phyloP scores from a whole-genome alignment of 257 asterid species.

The Schizonepeta tenuifolia region DNA sequence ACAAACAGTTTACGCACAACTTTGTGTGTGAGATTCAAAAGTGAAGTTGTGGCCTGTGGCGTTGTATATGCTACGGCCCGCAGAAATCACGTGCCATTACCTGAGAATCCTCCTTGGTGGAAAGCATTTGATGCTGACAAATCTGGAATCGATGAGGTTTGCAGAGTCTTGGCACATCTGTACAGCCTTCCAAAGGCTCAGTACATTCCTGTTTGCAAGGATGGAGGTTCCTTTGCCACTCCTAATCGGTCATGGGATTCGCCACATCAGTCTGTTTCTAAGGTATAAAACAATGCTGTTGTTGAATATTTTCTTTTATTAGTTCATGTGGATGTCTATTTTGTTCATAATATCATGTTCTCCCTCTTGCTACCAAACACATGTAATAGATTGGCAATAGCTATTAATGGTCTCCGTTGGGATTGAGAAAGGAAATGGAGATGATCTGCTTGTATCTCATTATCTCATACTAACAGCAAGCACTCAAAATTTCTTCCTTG shows the following conservation, averaged over 20 bases:
- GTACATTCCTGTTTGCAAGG: slow-evolving; percentile 84
- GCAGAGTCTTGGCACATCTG: slow-evolving; percentile 84
- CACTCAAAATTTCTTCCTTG: background rate
- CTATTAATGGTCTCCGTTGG: background rate
- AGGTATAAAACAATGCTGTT: slow-evolving; percentile 49
- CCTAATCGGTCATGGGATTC: slow-evolving; percentile 64
- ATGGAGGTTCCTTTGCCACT: slow-evolving; percentile 81
- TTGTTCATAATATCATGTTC: background rate
- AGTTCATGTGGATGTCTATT: slow-evolving; percentile 1
- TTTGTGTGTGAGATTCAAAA: slow-evolving; percentile 94
- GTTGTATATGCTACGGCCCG: slow-evolving; percentile 98
- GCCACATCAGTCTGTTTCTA: slow-evolving; percentile 51
- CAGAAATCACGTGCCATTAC: slow-evolving; percentile 83
- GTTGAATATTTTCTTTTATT: background rate
- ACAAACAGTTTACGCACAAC: slow-evolving; percentile 88
- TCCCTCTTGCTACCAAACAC: slow-evolving; percentile 15
- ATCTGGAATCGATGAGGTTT: slow-evolving; percentile 92
- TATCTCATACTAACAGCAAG: background rate
- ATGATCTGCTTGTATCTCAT: slow-evolving; percentile 6
- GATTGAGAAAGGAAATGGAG: slow-evolving; percentile 6
- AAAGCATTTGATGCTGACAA: slow-evolving; percentile 94
- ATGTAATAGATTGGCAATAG: background rate
- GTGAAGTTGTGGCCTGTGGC: slow-evolving; percentile 99
- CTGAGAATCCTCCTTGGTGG: slow-evolving; percentile 99
- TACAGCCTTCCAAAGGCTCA: slow-evolving; percentile 89